A percentile compares a stretch with the other conserved stretches of the same genome.
Evolutionary conservation across 768 basidiomycete genomes (phyloP).

Genomic region (Lactifluus piperatus): DNA sequence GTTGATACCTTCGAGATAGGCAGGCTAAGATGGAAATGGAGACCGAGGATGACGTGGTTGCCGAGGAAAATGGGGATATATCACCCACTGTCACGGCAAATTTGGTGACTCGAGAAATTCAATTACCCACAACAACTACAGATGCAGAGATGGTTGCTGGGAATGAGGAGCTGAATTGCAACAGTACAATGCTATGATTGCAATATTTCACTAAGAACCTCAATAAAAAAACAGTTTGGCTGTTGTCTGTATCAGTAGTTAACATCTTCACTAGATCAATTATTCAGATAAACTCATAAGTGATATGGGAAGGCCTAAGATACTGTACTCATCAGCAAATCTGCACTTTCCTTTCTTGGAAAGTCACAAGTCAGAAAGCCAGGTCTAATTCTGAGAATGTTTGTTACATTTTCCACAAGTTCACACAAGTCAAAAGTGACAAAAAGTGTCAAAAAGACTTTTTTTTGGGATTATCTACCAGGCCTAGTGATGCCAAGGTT

Average conservation of each 20-base stretch:
- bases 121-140: not conserved
- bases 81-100: not conserved
- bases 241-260: not conserved
- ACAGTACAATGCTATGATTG: not conserved
- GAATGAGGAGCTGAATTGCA: not conserved
- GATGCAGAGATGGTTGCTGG: not conserved
- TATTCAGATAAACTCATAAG: too few species aligned
- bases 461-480: too few species aligned
- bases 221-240: not conserved
- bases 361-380: too few species aligned
- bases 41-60: conserved; percentile 9
- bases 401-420: too few species aligned
- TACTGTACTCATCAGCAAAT: too few species aligned
- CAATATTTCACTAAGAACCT: not conserved
- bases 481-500: too few species aligned
- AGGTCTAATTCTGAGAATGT: too few species aligned
- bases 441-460: too few species aligned
- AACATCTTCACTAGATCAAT: too few species aligned
- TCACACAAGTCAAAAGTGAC: too few species aligned
- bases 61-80: not conserved
- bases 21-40: conserved; percentile 18
- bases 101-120: not conserved
- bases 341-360: too few species aligned
- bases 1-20: not conserved
- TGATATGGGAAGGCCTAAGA: too few species aligned